These are phyloP conservation scores for Pleurotus cornucopiae DNA, from an alignment of 768 basidiomycete species.

Conservation along the genomic window DNA sequence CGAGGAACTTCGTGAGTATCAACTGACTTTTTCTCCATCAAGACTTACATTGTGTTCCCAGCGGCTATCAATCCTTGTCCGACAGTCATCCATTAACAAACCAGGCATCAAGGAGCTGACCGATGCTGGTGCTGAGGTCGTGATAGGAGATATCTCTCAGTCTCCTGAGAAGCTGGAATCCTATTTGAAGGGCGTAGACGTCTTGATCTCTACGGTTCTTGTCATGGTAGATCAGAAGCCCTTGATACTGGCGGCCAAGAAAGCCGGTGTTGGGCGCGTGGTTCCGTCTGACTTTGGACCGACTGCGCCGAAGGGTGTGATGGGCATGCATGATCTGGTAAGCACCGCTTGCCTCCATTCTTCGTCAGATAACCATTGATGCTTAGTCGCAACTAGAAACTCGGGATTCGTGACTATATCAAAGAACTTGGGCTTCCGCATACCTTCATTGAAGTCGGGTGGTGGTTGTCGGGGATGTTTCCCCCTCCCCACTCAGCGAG, in stretches of 20 bases:
- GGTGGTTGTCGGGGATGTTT: background rate
- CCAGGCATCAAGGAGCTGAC: background rate
- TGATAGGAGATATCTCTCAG: background rate
- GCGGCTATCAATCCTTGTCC: background rate
- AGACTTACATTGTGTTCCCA: background rate
- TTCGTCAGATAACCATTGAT: background rate
- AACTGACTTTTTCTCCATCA: background rate
- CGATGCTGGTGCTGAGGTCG: background rate
- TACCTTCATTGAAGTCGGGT: background rate
- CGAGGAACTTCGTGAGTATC: background rate
- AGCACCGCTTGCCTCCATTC: background rate
- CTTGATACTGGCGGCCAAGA: background rate
- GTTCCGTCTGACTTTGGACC: slow-evolving; percentile 5
- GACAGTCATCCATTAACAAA: background rate
- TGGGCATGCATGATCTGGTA: background rate
- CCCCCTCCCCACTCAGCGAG: background rate
- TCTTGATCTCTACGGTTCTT: background rate
- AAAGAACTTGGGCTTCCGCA: background rate
- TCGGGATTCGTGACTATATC: slow-evolving; percentile 2
- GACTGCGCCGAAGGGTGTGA: background rate
- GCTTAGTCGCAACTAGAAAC: background rate
- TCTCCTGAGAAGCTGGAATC: background rate
- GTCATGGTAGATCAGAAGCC: background rate
- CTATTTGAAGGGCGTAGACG: background rate
- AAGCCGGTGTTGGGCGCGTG: background rate